Evolutionary conservation across 495 filamentous ascomycete species (phyloP).

Genomic region (Melanomma pulvis-pyrius): DNA sequence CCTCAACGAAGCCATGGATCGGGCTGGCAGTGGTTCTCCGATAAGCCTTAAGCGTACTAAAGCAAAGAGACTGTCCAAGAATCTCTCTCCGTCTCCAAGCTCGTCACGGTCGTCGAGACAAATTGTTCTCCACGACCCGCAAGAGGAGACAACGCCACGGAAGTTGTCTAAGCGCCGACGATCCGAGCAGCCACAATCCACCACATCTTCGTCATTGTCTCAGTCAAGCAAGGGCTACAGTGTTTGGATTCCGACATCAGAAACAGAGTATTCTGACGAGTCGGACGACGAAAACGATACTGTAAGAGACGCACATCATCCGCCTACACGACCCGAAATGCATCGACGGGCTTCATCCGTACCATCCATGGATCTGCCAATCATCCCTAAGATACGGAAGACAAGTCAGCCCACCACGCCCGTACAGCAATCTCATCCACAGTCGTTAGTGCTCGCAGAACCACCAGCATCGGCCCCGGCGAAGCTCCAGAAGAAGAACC

Average conservation of each 20-base stretch:
- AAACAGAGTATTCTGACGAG: conserved; percentile 36
- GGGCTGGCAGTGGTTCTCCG: conserved; percentile 39
- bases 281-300: conserved; percentile 38
- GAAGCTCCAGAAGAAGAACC: conserved; percentile 42
- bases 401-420: conserved; percentile 47
- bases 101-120: conserved; percentile 26
- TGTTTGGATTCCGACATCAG: conserved; percentile 47
- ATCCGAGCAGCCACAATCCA: conserved; percentile 17
- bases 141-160: conserved; percentile 18
- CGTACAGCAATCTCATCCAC: conserved; percentile 23
- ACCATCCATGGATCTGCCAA: conserved; percentile 59
- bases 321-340: conserved; percentile 28
- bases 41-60: conserved; percentile 57
- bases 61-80: conserved; percentile 52
- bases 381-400: conserved; percentile 61
- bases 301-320: not conserved
- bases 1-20: conserved; percentile 42
- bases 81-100: conserved; percentile 15
- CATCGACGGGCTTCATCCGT: conserved; percentile 60
- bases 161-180: conserved; percentile 29
- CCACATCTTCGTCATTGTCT: conserved; percentile 30
- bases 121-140: conserved; percentile 31
- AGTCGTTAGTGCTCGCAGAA: conserved; percentile 8
- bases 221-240: conserved; percentile 43
- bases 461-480: conserved; percentile 43